These are phyloP conservation scores for Penicillium verrucosum DNA, from an alignment of 2,329 filamentous ascomycete genomes.

Conservation along the genomic window DNA sequence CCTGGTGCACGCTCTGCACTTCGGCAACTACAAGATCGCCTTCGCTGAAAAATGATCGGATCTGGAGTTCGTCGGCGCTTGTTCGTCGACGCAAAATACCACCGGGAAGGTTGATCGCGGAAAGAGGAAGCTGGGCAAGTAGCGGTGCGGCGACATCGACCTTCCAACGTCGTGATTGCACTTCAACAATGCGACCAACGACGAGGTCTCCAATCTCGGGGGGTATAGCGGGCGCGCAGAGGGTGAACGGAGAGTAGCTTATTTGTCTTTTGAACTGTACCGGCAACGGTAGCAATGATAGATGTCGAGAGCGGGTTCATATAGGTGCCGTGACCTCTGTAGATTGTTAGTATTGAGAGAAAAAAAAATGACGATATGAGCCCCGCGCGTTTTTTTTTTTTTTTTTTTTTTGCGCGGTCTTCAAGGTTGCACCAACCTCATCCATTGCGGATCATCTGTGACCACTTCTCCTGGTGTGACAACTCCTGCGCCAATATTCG, in stretches of 20 bases:
- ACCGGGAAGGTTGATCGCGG: slow-evolving; percentile 89
- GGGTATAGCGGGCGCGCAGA: slow-evolving; percentile 86
- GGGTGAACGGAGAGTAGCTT: slow-evolving; percentile 91
- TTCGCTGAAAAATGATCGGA: slow-evolving; percentile 94
- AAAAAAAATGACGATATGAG: neutral
- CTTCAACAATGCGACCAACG: slow-evolving; percentile 87
- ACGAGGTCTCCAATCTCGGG: slow-evolving; percentile 96
- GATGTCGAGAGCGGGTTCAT: slow-evolving; percentile 57
- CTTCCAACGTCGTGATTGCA: slow-evolving; percentile 90
- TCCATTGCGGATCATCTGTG: slow-evolving; percentile 93
- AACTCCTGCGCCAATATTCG: slow-evolving; percentile 49
- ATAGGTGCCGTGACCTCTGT: slow-evolving; percentile 89
- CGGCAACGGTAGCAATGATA: slow-evolving; percentile 87
- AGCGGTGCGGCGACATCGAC: slow-evolving; percentile 89
- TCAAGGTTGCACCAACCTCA: slow-evolving; percentile 51
- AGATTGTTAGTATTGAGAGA: slow-evolving; percentile 9
- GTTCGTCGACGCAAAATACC: slow-evolving; percentile 88
- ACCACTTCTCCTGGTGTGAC: slow-evolving; percentile 87
- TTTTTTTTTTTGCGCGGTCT: neutral
- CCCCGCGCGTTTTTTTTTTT: neutral
- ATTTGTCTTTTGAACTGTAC: slow-evolving; percentile 89
- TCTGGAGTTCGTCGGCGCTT: slow-evolving; percentile 94
- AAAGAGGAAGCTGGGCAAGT: slow-evolving; percentile 79
- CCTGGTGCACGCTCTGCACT: slow-evolving; percentile 82
- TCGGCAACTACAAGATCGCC: slow-evolving; percentile 92